Evolutionary conservation across 495 filamentous ascomycete species (phyloP), one percentile per base, ranked within the genome.

Genomic region (Eremomyces bilateralis): DNA sequence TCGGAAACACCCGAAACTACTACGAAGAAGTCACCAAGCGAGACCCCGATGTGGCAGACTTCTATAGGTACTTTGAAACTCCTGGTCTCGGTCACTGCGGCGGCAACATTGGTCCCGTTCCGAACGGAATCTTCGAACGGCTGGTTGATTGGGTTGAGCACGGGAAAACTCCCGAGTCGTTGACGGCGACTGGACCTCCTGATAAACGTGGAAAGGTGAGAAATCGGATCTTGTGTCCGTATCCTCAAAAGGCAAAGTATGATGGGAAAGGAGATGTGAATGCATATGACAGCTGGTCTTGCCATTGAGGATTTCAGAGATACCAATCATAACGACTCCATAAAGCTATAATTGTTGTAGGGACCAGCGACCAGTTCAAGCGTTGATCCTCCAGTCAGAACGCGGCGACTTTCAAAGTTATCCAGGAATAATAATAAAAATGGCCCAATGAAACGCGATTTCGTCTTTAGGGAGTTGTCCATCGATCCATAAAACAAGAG

Each of bases 131-230:
- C 4, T 2, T 44, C n/a, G 39, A 13, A 4, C 20, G 31, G 0
- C 21, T 58, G n/a, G 27, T 46, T 11, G 36, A 30, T 5, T 57
- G 54, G 54, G 54, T 57, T 2, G 54, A 57, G 24, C 19, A 44
- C 3, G 52, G 45, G 10, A 25, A 24, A 2, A 42, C 40, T 16
- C 54, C 52, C 12, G 36, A 44, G 3, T 13, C 11, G 2, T 36
- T 43, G 32, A 18, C 13, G 20, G 35, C 38, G 30, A 11, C 30
- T 8, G 13, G 24, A 6, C 13, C 13, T 27, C 24, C 24, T 27
- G 24, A 27, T 13, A 13, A 27, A 6, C 6, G 13, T 27, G 24
- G 24, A 27, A 27, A 27, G 8, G 24, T 27, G 24, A 27, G n/a
- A n/a, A n/a, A 27, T 6, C 24, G 24, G 24, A 27, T 27, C 13